Evolutionary conservation across 2,329 filamentous ascomycete genomes (phyloP).

Genomic region (Sclerotiophoma versabilis): DNA sequence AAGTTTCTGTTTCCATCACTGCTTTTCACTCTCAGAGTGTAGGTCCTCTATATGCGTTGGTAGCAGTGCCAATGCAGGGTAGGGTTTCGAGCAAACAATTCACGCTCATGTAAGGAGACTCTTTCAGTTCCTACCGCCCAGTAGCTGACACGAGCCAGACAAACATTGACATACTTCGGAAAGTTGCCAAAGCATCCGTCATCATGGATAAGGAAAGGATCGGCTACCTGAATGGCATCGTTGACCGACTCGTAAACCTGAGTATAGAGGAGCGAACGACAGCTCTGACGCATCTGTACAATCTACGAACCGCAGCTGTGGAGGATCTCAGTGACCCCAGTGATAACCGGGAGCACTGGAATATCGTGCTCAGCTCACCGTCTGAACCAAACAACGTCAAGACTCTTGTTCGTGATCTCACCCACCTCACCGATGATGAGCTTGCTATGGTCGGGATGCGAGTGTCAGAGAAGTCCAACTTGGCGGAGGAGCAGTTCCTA

Average conservation of each 20-base stretch:
- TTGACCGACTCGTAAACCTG: constrained; percentile 3
- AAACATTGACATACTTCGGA: background rate
- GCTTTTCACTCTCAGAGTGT: background rate
- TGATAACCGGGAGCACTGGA: background rate
- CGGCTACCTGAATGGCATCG: background rate
- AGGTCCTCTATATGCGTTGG: no score
- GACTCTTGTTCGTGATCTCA: constrained; percentile 3
- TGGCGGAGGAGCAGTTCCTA: constrained; percentile 1
- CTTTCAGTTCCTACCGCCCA: no score
- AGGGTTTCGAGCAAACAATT: background rate
- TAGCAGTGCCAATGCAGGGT: background rate
- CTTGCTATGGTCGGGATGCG: background rate
- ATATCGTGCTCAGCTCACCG: background rate
- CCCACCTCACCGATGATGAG: constrained; percentile 5
- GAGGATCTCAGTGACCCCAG: constrained; percentile 5
- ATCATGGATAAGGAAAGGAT: constrained; percentile 5
- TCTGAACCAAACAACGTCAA: background rate
- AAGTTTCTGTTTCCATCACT: background rate
- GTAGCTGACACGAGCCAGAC: background rate
- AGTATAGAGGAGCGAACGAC: constrained; percentile 1
- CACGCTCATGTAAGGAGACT: background rate
- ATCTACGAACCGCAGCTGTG: constrained; percentile 10
- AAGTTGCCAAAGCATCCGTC: background rate
- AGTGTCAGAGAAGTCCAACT: background rate
- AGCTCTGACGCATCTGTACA: constrained; percentile 14